Conservation (phyloP, 2,329 filamentous ascomycete species). For the Teratosphaeriaceae sp. region DNA sequence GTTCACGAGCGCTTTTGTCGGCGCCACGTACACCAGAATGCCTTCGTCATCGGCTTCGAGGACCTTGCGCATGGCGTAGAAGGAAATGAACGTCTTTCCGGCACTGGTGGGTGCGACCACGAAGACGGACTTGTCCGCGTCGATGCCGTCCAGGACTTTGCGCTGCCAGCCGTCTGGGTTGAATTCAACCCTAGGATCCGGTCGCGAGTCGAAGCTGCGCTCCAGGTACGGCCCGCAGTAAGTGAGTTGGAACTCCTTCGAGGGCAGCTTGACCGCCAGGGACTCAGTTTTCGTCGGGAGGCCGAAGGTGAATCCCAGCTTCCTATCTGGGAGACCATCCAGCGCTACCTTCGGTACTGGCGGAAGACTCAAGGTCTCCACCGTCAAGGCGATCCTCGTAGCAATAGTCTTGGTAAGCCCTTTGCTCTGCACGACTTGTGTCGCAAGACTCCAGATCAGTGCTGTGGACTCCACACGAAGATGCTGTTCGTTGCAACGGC, state of each 20-base stretch:
- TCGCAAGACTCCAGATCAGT: slow-evolving; percentile 40
- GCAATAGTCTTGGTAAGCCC: slow-evolving; percentile 38
- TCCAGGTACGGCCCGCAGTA: slow-evolving; percentile 69
- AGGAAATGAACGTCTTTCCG: slow-evolving; percentile 78
- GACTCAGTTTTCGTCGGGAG: slow-evolving; percentile 24
- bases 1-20: slow-evolving; percentile 76
- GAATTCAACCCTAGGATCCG: slow-evolving; percentile 65
- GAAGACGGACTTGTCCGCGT: slow-evolving; percentile 62
- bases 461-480: slow-evolving; percentile 39
- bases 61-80: slow-evolving; percentile 76
- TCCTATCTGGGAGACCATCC: slow-evolving; percentile 16
- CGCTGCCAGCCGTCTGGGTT: slow-evolving; percentile 72
- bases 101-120: slow-evolving; percentile 73
- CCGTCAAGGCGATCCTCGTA: slow-evolving; percentile 27
- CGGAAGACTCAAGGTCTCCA: slow-evolving; percentile 35
- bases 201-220: slow-evolving; percentile 61
- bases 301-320: slow-evolving; percentile 40
- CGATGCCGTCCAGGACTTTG: slow-evolving; percentile 65
- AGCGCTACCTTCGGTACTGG: slow-evolving; percentile 22
- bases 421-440: slow-evolving; percentile 31
- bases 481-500: slow-evolving; percentile 27
- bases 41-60: slow-evolving; percentile 61
- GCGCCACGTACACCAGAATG: slow-evolving; percentile 71
- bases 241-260: slow-evolving; percentile 58
- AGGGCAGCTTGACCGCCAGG: slow-evolving; percentile 30